Percentiles rank a stretch among this genome's conserved stretches.
These are phyloP conservation scores for Pseudocercospora crystallina DNA, from an alignment of 2,329 filamentous ascomycete species.

Conservation along the genomic window DNA sequence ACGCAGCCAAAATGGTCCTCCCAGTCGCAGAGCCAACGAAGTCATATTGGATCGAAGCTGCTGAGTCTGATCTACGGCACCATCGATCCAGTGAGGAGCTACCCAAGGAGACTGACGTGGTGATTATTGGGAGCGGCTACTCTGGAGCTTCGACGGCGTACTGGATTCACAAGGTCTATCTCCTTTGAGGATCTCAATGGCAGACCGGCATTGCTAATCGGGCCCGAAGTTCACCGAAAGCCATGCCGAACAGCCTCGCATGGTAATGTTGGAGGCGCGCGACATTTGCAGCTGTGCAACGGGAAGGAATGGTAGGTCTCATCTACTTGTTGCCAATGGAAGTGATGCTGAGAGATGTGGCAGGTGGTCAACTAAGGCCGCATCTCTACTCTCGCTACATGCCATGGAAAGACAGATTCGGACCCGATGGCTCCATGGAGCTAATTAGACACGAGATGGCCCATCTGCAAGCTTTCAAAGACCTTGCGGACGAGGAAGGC, in stretches of 20 bases:
- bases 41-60: constrained; percentile 29
- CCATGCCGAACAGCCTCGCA: constrained; percentile 12
- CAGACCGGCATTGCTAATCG: neutral
- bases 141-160: constrained; percentile 34
- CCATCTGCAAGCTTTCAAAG: constrained; percentile 28
- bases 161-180: constrained; percentile 30
- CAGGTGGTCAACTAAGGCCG: constrained; percentile 28
- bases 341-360: neutral
- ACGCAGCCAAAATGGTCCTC: constrained; percentile 17
- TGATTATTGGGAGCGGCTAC: constrained; percentile 55
- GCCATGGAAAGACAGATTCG: constrained; percentile 31
- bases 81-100: constrained; percentile 22
- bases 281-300: constrained; percentile 23
- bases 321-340: no score
- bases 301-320: constrained; percentile 18
- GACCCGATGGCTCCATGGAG: constrained; percentile 30
- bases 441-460: constrained; percentile 32
- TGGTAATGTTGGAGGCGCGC: constrained; percentile 23
- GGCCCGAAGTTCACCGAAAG: constrained; percentile 22
- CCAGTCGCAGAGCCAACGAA: constrained; percentile 22
- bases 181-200: neutral
- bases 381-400: constrained; percentile 35
- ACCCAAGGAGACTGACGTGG: constrained; percentile 43
- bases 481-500: constrained; percentile 21
- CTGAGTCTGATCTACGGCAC: constrained; percentile 23